Evolutionary conservation across 371 early-diverging fungal species (phyloP), one percentile per base, ranked within the genome.

Genomic region (Mortierella sp.): DNA sequence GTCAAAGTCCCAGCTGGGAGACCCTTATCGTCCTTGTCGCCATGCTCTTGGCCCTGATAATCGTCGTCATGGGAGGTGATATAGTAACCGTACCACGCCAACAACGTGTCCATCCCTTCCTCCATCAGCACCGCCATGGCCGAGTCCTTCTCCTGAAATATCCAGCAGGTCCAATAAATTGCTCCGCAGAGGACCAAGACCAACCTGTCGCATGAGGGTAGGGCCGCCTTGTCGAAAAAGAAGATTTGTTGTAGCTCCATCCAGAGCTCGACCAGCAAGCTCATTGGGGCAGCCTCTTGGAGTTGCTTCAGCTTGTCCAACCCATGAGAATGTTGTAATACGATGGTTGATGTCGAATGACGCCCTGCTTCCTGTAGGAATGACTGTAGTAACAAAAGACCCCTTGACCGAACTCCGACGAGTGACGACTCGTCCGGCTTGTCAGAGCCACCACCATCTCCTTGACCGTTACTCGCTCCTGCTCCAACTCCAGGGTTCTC

Each of bases 21-120:
- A 0, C 1, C 38, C 24, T 18, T 72, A 55, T 2, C 10, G 65
- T 2, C 10, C n/a, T 12, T 44, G 75, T 6, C 16, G 51, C 24
- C 60, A n/a, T 16, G 24, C 24, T 4, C 27, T 38, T 27, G 6
- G 7, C 18, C 74, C 27, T 38, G 51, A 3, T 27, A 11, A 0
- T 1, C 74, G 16, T 73, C 78, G 35, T 58, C 71, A 12, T 63
- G 63, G 18, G 79, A 11, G 14, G 70, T 73, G n/a, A 85, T 81
- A 46, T 75, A 81, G 44, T 78, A 81, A 0, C 79, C 79, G 60
- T 79, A 85, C 85, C 85, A 85, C 2, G 82, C 82, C 75, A 85
- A 71, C 72, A 85, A n/a, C 1, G 85, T 85, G 56, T 76, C 82
- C 18, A 79, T n/a, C 1, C 77, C 76, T 14, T 70, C 54, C 5